Conservation (phyloP, 768 basidiomycete species). For the Daedaleopsis sinensis region DNA sequence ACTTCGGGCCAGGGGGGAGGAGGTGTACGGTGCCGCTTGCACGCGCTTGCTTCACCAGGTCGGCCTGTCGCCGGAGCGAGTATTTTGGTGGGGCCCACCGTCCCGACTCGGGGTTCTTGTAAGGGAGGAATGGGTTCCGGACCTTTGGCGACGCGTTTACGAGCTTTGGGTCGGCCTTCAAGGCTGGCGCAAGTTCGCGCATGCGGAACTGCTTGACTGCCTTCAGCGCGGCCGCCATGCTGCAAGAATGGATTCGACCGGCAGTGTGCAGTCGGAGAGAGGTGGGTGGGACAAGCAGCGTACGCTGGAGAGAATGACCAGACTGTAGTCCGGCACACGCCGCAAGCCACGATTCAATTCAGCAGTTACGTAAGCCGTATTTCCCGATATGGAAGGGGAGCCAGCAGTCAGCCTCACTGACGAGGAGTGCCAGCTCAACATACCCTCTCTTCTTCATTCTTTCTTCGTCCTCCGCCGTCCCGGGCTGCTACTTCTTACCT, state of each 20-base stretch:
- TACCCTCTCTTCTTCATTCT: slow-evolving; percentile 4
- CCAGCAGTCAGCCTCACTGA: slow-evolving; percentile 22
- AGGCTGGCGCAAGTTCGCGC: slow-evolving; percentile 44
- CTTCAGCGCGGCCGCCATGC: slow-evolving; percentile 29
- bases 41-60: slow-evolving; percentile 74
- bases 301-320: neutral
- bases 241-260: neutral
- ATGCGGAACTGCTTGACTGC: slow-evolving; percentile 50
- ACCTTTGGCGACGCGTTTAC: slow-evolving; percentile 23
- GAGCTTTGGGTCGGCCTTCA: slow-evolving; percentile 19
- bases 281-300: neutral
- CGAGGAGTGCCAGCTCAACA: slow-evolving; percentile 17
- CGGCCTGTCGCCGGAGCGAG: slow-evolving; percentile 77
- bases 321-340: neutral
- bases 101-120: slow-evolving; percentile 57
- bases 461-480: slow-evolving; percentile 4
- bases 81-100: slow-evolving; percentile 72
- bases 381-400: slow-evolving; percentile 21
- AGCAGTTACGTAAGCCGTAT: slow-evolving; percentile 11
- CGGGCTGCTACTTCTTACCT: slow-evolving; percentile 5
- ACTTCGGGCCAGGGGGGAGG: slow-evolving; percentile 73
- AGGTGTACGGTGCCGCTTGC: slow-evolving; percentile 53
- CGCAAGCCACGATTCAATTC: neutral
- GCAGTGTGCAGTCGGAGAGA: neutral
- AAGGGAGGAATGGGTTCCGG: slow-evolving; percentile 72